These are phyloP conservation scores for Lithohypha guttulata DNA, from an alignment of 2,329 filamentous ascomycete species.

Conservation along the genomic window DNA sequence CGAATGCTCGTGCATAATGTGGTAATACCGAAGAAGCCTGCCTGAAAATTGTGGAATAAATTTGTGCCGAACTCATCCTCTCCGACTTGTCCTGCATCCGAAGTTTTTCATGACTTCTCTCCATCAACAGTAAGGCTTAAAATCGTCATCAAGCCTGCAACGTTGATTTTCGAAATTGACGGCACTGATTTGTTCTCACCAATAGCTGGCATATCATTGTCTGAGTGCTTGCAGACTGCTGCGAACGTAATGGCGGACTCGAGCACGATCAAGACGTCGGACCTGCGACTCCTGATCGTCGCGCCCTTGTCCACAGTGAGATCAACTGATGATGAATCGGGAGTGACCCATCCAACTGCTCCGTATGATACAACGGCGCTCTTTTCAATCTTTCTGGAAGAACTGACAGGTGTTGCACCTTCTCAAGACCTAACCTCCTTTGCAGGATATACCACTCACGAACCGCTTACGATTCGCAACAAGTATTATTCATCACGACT, in stretches of 20 bases:
- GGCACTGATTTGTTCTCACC: too few species aligned
- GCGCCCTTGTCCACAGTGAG: not conserved
- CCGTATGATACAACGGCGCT: slow-evolving; percentile 2
- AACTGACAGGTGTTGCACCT: slow-evolving; percentile 15
- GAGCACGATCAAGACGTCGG: slow-evolving; percentile 11
- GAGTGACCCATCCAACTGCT: not conserved
- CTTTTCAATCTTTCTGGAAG: slow-evolving; percentile 18
- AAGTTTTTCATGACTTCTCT: too few species aligned
- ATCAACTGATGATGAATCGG: not conserved
- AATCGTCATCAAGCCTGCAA: too few species aligned
- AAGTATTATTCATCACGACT: slow-evolving; percentile 36
- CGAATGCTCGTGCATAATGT: too few species aligned
- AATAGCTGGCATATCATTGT: too few species aligned
- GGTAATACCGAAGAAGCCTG: too few species aligned
- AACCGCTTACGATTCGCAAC: slow-evolving; percentile 31
- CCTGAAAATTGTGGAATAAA: too few species aligned
- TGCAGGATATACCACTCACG: slow-evolving; percentile 37
- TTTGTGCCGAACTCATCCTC: too few species aligned
- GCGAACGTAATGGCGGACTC: slow-evolving; percentile 1
- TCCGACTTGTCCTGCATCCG: too few species aligned
- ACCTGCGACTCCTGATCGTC: slow-evolving; percentile 19
- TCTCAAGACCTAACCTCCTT: slow-evolving; percentile 25
- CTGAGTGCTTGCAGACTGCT: too few species aligned
- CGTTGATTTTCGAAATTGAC: too few species aligned
- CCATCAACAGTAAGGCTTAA: too few species aligned